Percentiles rank a stretch among this genome's conserved stretches.
phyloP scores from a whole-genome alignment of 2,329 filamentous ascomycete species.

The Cercospora sojina region DNA sequence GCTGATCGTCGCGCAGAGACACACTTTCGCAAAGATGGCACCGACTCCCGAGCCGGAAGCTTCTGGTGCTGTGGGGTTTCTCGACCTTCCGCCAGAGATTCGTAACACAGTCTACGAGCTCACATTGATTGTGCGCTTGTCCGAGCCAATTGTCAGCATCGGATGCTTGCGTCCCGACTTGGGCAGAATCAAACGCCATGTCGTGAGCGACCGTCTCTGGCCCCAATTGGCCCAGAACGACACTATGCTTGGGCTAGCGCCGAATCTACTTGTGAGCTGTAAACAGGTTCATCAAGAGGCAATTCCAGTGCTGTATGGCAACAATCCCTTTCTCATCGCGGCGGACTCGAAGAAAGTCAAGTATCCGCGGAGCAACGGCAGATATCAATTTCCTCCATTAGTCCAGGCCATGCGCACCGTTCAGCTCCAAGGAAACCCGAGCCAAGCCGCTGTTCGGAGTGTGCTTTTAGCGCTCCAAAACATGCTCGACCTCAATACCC shows the following conservation, averaged over 20 bases:
- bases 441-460: neutral
- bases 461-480: neutral
- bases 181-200: neutral
- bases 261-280: neutral
- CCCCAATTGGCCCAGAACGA: neutral
- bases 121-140: neutral
- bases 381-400: neutral
- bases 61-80: neutral
- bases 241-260: neutral
- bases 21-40: neutral
- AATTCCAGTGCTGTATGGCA: neutral
- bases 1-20: neutral
- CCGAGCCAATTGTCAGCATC: too few relatives aligned
- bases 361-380: neutral
- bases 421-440: neutral
- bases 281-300: neutral
- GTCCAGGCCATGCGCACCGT: neutral
- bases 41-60: neutral
- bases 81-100: conserved; percentile 6
- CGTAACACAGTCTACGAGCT: conserved; percentile 1
- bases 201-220: too few relatives aligned
- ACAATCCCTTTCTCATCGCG: neutral
- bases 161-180: neutral
- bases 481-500: neutral
- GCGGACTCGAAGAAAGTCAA: neutral